These are phyloP conservation scores for Wickerhamomyces sp. DNA, from an alignment of 1,139 yeast genomes.

Conservation along the genomic window DNA sequence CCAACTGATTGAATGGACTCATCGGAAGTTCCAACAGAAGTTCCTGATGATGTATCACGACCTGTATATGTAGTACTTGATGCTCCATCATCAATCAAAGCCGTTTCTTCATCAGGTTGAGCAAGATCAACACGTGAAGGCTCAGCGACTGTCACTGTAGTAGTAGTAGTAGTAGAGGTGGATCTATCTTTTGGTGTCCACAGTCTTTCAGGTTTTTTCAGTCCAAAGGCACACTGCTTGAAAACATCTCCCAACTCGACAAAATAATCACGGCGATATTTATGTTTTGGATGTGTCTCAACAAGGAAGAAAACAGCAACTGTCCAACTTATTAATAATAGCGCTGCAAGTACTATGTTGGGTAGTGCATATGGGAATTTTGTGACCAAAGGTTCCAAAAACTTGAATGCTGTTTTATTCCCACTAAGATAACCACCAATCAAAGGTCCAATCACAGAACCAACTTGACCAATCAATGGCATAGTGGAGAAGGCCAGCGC, in stretches of 20 bases:
- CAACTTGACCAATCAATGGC: slow-evolving; percentile 57
- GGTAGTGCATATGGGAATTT: slow-evolving; percentile 56
- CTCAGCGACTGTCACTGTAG: too few species aligned
- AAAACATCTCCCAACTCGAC: slow-evolving; percentile 47
- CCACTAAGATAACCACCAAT: slow-evolving; percentile 44
- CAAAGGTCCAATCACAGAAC: slow-evolving; percentile 53
- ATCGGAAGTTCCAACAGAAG: slow-evolving; percentile 7
- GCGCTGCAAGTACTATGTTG: slow-evolving; percentile 45
- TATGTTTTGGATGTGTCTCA: slow-evolving; percentile 48
- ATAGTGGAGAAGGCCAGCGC: slow-evolving; percentile 55
- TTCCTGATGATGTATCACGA: too few species aligned
- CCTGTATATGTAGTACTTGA: background rate
- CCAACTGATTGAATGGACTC: slow-evolving; percentile 25
- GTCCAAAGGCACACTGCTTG: slow-evolving; percentile 29
- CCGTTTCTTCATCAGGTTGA: slow-evolving; percentile 3
- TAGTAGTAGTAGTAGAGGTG: too few species aligned
- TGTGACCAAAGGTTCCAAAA: slow-evolving; percentile 28
- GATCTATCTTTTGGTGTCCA: slow-evolving; percentile 24
- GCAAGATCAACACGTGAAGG: background rate
- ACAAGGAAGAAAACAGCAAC: slow-evolving; percentile 48
- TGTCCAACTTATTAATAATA: slow-evolving; percentile 24
- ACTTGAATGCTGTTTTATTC: slow-evolving; percentile 18
- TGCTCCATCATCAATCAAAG: slow-evolving; percentile 4
- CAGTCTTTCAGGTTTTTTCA: slow-evolving; percentile 29
- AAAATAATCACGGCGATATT: slow-evolving; percentile 42